Percentiles rank a stretch among this genome's conserved stretches.
Evolutionary conservation across 495 filamentous ascomycete species (phyloP).

Genomic region (Penicillium goetzii): DNA sequence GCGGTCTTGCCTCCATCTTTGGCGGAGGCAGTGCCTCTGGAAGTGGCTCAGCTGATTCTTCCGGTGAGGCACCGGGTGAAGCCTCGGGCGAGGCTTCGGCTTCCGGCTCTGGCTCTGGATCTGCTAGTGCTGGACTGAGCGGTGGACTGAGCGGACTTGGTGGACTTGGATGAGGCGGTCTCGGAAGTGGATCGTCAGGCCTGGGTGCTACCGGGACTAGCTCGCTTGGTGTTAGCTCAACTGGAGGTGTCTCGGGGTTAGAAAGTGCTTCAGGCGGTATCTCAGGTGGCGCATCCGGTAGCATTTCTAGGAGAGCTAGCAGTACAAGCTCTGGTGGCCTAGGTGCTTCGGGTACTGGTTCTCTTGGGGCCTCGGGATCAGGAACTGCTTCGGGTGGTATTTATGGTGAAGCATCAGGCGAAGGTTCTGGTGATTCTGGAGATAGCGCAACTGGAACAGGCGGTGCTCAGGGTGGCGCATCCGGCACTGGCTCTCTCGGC

Average conservation of each 20-base stretch:
- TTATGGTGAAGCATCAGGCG: background rate
- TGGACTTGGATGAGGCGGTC: background rate
- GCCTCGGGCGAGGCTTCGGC: slow-evolving; percentile 6
- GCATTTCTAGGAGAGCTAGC: background rate
- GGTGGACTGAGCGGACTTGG: slow-evolving; percentile 3
- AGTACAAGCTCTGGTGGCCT: slow-evolving; percentile 2
- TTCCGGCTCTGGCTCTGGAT: slow-evolving; percentile 9
- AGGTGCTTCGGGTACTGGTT: slow-evolving; percentile 10
- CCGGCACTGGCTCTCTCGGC: slow-evolving; percentile 14
- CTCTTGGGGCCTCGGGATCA: slow-evolving; percentile 5
- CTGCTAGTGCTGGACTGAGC: slow-evolving; percentile 1
- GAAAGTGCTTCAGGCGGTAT: background rate
- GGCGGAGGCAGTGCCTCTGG: background rate
- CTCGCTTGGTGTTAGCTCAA: slow-evolving; percentile 3
- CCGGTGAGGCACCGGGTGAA: slow-evolving; percentile 7
- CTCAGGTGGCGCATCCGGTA: slow-evolving; percentile 1
- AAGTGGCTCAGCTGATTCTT: slow-evolving; percentile 10
- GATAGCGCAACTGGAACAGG: background rate
- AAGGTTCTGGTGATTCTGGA: background rate
- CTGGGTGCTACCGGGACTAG: background rate
- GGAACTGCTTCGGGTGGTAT: slow-evolving; percentile 6
- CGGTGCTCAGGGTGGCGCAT: slow-evolving; percentile 4
- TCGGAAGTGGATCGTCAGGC: slow-evolving; percentile 10
- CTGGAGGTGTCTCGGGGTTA: slow-evolving; percentile 5
- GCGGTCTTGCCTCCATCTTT: slow-evolving; percentile 6